Evolutionary conservation across 1,139 yeast genomes (phyloP), one percentile per base, ranked within the genome.

Genomic region (Scheffersomyces titani): DNA sequence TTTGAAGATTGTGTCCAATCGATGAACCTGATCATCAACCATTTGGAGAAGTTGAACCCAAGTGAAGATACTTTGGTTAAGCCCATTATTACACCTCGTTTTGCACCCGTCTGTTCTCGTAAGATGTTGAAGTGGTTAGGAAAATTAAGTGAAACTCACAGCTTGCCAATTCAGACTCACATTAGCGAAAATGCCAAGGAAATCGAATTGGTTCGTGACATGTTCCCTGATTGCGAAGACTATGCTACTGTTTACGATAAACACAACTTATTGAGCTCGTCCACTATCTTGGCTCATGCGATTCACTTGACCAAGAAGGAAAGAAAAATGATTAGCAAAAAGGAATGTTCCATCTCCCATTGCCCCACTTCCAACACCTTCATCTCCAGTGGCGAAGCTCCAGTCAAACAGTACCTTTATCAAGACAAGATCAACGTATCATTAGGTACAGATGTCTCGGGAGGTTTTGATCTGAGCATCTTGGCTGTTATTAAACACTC

Each of bases 281-380:
- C 83, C 59, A 93, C 98, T 0, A 86, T 92, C 45, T 75, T 94
- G 61, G 99, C 98, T 0, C 99, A 94, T 70, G 96, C 96, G 44
- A 80, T 94, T 49, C 97, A 93, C 67, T 75, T 94, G 56, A 66
- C 85, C 0, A 84, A 83, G 2, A 79, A 79, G 3, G 99, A 94
- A 70, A 78, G 87, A 53, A 74, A 80, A 20, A 62, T 89, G 22
- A 77, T 94, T 54, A 80, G 79, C 61, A 61, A 67, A 11, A 80
- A 83, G 40, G 75, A 83, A 6, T 77, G 92, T 44, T 96, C 98
- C 18, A 83, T 94, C 19, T 85, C 97, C 6, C 99, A 94, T 73
- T 94, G 99, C 71, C 99, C 99, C 5, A 85, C 93, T 16, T 90
- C 97, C 46, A 94, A 94, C 69, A 87, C 97, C 0, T 87, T 96